Percentiles rank a stretch among this genome's conserved stretches.
Conservation (phyloP, 768 basidiomycete species). For the Mycena venus region DNA sequence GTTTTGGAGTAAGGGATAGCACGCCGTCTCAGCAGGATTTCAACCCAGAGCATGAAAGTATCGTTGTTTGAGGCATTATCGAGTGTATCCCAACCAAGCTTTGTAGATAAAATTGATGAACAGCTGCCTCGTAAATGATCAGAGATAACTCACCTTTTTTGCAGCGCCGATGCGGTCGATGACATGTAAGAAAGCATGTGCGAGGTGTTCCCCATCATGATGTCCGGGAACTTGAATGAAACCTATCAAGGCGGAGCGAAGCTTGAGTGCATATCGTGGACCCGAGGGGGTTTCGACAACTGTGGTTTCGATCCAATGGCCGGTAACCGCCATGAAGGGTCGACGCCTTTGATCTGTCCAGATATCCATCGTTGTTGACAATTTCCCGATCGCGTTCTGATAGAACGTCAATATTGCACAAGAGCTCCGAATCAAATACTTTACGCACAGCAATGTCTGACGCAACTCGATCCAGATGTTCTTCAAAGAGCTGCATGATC, state of each 20-base stretch:
- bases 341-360: not conserved
- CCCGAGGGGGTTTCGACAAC: not conserved
- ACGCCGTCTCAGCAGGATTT: not conserved
- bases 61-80: not conserved
- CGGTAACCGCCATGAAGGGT: not conserved
- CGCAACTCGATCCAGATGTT: constrained; percentile 40
- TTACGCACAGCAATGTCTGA: constrained; percentile 27
- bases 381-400: not conserved
- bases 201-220: not conserved
- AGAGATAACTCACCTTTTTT: not conserved
- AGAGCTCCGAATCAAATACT: no score
- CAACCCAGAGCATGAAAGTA: not conserved
- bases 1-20: not conserved
- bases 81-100: not conserved
- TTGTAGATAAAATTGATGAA: not conserved
- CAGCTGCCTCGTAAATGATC: not conserved
- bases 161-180: not conserved
- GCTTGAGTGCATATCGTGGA: not conserved
- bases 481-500: constrained; percentile 39
- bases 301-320: not conserved
- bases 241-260: not conserved
- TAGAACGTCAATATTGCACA: not conserved
- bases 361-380: not conserved
- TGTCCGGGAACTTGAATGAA: not conserved
- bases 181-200: not conserved